Base-by-base conservation (phyloP, 2,329 filamentous ascomycete species). In the Sordariomycetes sp. region DNA sequence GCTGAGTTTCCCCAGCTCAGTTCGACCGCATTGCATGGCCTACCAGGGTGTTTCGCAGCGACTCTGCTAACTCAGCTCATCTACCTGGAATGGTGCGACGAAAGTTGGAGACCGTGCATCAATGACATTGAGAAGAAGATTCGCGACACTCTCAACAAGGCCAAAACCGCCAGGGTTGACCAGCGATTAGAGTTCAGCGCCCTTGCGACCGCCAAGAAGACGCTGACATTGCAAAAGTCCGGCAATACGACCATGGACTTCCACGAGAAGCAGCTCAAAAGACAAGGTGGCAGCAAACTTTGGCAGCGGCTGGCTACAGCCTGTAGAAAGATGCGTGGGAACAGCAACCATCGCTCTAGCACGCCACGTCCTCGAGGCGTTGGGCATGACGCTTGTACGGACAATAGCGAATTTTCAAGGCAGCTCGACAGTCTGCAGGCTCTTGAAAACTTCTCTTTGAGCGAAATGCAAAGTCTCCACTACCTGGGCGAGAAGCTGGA, bases 51-150 rank as follows among this genome's bases (percentile, higher is more conserved):
- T 5, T 38, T 40, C 18, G 7, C 30, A n/a, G 37, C 37, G 7
- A 39, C 36, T 10, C 33, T 43, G 1, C 12, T 19, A 6, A 32
- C 24, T 1, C 41, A 43, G 18, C 12, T 38, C 2, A 16, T 41
- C 8, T 27, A 36, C 17, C 21, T 41, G 2, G 33, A 34, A 4
- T 41, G 39, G 39, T 41, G 36, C 11, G 41, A 41, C 9, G 27
- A 33, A 3, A 31, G 38, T 28, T 43, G 41, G 41, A 20, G 41
- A 18, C n/a, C 23, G 3, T 39, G 30, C 17, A 43, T 43, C 4
- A 43, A 43, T 9, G 36, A 43, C 5, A 33, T 37, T 1, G 39
- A 38, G 16, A 12, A 10, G 8, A 18, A 34, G 14, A 26, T 43
- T 3, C 35, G 29, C 3, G 19, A 20, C 1, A 26, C 41, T 9